phyloP scores from a whole-genome alignment of 176 grass and related monocot species.

The Phoenix dactylifera region DNA sequence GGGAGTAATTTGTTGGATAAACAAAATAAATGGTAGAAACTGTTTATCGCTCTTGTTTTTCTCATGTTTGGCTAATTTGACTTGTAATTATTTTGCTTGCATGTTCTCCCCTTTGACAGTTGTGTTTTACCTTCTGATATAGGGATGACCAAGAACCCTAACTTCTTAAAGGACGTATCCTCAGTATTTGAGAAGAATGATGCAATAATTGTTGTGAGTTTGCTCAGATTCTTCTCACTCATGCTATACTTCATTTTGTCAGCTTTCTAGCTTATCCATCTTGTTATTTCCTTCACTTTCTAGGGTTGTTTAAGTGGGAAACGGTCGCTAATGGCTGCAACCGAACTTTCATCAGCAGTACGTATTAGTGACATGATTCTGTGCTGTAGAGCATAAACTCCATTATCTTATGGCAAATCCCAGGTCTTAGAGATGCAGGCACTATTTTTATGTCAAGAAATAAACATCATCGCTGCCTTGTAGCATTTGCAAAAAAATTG shows the following conservation, averaged over 20 bases:
- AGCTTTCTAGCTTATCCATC: not conserved
- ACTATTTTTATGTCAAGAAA: too few species aligned
- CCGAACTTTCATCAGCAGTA: not conserved
- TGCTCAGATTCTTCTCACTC: not conserved
- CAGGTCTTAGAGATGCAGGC: too few species aligned
- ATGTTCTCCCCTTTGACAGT: too few species aligned
- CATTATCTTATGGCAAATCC: too few species aligned
- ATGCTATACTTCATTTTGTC: not conserved
- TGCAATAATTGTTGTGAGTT: not conserved
- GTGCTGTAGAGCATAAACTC: too few species aligned
- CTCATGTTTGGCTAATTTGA: too few species aligned
- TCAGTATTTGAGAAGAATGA: conserved; percentile 10
- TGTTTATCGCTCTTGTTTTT: too few species aligned
- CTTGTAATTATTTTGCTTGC: too few species aligned
- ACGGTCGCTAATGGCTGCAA: conserved; percentile 6
- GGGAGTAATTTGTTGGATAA: too few species aligned
- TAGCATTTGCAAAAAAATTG: too few species aligned
- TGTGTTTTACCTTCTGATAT: not conserved
- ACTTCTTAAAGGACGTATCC: conserved; percentile 2
- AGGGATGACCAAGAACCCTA: conserved; percentile 9
- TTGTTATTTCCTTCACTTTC: not conserved
- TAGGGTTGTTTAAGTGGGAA: conserved; percentile 10
- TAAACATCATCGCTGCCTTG: too few species aligned
- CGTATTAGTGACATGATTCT: not conserved
- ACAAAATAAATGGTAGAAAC: too few species aligned